phyloP scores from a whole-genome alignment of 75 land plant genomes.

The Pinus taeda region DNA sequence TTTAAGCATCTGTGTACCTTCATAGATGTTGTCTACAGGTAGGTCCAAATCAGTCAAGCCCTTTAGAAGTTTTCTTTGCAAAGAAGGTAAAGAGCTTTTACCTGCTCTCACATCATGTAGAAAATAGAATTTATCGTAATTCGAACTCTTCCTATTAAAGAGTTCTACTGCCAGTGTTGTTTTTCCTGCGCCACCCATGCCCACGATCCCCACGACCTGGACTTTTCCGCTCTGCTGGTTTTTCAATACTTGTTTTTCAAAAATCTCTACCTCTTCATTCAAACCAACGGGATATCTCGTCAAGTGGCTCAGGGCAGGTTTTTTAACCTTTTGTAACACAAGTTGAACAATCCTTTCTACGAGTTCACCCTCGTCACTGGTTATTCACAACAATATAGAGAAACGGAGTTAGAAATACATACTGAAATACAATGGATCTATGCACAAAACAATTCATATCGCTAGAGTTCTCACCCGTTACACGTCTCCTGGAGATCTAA shows the following conservation, averaged over 20 bases:
- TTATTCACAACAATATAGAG: neutral
- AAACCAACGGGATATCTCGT: neutral
- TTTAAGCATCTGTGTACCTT: too few species aligned
- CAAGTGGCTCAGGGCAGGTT: neutral
- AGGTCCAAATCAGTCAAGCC: neutral
- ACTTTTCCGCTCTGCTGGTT: neutral
- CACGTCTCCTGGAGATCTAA: too few species aligned
- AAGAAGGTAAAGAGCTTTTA: neutral
- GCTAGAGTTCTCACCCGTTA: too few species aligned
- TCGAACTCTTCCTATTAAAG: neutral
- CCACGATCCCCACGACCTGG: slow-evolving; percentile 1
- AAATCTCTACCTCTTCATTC: neutral
- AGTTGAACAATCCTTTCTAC: neutral
- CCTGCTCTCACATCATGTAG: neutral
- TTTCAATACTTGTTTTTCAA: neutral
- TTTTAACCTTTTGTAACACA: neutral
- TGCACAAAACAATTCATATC: too few species aligned
- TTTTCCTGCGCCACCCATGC: neutral
- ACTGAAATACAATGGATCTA: too few species aligned
- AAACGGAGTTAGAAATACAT: neutral
- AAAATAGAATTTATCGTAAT: neutral
- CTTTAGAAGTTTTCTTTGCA: neutral
- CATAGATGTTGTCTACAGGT: neutral
- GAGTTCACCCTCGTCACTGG: neutral
- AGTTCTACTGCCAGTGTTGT: neutral